Evolutionary conservation across 768 basidiomycete genomes (phyloP), one percentile per base, ranked within the genome.

Genomic region (Kwoniella shandongensis): DNA sequence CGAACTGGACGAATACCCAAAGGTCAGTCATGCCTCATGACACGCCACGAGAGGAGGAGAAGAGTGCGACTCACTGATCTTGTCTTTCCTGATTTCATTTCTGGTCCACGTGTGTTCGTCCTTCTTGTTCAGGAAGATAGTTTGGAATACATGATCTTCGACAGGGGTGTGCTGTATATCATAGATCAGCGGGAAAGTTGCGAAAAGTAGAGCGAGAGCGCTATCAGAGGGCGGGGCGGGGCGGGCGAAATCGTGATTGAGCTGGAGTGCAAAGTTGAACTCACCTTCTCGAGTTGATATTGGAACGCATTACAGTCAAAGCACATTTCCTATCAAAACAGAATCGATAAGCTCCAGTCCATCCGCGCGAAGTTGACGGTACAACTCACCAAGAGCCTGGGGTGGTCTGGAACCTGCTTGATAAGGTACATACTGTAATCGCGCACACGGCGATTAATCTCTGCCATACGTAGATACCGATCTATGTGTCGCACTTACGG

Each of bases 101-200:
- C 63, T 72, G 0, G 68, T 52, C 79, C 79, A 79, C 1, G 62
- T 70, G 10, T 78, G 23, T 59, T 76, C 53, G 61, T 79, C 66
- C 53, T 78, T 74, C 48, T 77, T 78, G 72, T 79, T 78, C 51
- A 79, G 63, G 67, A 78, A 78, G 72, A 79, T 79, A 6, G 77
- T 78, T 61, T 79, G 78, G 75, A 78, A 79, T 23, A 79, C 64
- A 57, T 79, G 79, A 30, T 78, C 70, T 44, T 79, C 70, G 32
- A 73, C 57, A 0, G 76, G 76, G 32, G 54, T 51, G 25, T 73
- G 46, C 60, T 70, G 46, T 7, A n/a, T 4, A 32, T 25, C 20
- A 22, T 3, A 17, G 22, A 36, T n/a, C 22, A 48, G 46, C 12
- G 25, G 22, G 25, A 13, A 8, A 50, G 32, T 23, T 35, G 23